These are phyloP conservation scores for Aureobasidium sp. DNA, from an alignment of 2,329 filamentous ascomycete species.

Conservation along the genomic window DNA sequence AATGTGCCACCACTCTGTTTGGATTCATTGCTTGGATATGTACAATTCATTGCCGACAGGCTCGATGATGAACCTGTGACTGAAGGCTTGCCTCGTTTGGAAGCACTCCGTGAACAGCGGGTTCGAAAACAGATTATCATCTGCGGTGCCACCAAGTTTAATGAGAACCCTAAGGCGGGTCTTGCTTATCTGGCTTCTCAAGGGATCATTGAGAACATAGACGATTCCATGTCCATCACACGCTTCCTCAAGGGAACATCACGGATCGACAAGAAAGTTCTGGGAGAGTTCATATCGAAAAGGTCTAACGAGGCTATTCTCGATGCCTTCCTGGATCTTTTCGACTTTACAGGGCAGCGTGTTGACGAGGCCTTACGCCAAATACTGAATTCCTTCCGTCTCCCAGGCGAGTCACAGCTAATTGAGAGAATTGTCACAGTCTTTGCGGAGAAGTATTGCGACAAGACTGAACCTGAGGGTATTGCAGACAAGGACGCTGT, in stretches of 20 bases:
- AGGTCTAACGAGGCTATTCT: conserved; percentile 79
- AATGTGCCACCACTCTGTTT: conserved; percentile 93
- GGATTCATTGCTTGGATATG: conserved; percentile 80
- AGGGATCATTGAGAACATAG: conserved; percentile 70
- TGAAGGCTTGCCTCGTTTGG: conserved; percentile 59
- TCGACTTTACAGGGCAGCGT: conserved; percentile 78
- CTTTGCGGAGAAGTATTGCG: conserved; percentile 80
- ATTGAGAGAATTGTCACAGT: conserved; percentile 87
- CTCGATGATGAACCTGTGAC: conserved; percentile 59
- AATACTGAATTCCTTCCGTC: conserved; percentile 82
- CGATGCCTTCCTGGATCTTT: conserved; percentile 73
- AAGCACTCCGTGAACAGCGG: conserved; percentile 60
- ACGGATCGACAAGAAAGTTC: conserved; percentile 77
- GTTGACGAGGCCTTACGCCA: conserved; percentile 84
- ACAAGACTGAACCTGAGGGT: conserved; percentile 58
- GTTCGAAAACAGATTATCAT: conserved; percentile 81
- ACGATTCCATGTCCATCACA: conserved; percentile 71
- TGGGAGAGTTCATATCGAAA: conserved; percentile 92
- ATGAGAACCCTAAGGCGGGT: conserved; percentile 85
- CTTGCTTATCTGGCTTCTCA: conserved; percentile 78
- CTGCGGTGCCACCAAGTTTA: conserved; percentile 82
- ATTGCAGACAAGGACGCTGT: conserved; percentile 81
- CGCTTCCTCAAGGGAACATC: conserved; percentile 80
- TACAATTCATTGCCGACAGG: conserved; percentile 85
- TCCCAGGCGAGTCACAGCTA: conserved; percentile 85